Evolutionary conservation across 2,329 filamentous ascomycete genomes (phyloP), one percentile per base, ranked within the genome.

Genomic region (Elsinoe batatas): DNA sequence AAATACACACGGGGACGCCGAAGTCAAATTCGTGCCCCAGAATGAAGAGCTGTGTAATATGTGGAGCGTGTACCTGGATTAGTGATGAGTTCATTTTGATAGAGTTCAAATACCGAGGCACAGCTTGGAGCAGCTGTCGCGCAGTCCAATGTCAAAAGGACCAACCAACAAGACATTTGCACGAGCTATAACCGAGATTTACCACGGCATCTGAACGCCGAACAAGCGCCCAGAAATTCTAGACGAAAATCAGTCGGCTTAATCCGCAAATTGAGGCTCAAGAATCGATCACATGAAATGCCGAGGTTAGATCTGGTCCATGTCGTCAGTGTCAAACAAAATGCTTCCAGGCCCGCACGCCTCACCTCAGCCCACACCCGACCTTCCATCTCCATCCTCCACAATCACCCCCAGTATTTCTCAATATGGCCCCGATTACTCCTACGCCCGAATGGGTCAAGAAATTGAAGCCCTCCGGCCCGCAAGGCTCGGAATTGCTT

Each of bases 401-500:
- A 26, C 15, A 13, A 37, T 37, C 54, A 36, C 36, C 44, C 42
- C 30, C 18, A 44, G 13, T 26, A 17, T 51, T 37, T 18, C 33
- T 46, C 26, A 58, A n/a, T 13, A 59, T 59, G 58, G 46, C 58
- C n/a, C 58, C 58, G 11, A 50, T 55, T 22, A 46, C 42, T 22
- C 57, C 57, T 4, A 60, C 58, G 18, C 80, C 80, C 37, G 73
- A 78, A 69, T 87, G 83, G 83, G 83, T 87, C 63, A 81, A 82
- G 69, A 76, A 79, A 61, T 74, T 87, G 61, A 82, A 78, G 73
- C 82, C 82, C 35, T 76, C 84, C 2, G 79, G 79, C 56, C 82
- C 82, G 4, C 84, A 88, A 63, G 85, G 86, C 59, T 75, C 77
- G 37, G 83, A 88, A 64, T 76, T 90, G 47, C 79, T 90, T 54